Conservation (phyloP, 768 basidiomycete genomes). For the Gymnopilus junonius region DNA sequence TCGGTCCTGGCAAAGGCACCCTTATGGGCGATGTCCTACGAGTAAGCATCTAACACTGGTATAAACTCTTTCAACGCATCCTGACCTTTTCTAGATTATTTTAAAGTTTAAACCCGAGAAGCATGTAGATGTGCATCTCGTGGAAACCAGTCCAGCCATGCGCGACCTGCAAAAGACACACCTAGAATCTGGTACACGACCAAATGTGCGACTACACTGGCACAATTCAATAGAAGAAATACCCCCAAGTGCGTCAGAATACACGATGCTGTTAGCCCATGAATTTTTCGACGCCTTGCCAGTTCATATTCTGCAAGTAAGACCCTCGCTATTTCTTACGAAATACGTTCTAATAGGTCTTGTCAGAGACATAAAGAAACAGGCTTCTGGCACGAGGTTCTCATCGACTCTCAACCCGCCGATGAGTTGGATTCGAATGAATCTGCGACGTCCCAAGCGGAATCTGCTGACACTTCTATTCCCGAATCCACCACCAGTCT, state of each 20-base stretch:
- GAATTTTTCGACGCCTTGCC: constrained; percentile 99
- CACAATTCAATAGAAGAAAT: constrained; percentile 76
- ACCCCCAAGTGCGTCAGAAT: constrained; percentile 48
- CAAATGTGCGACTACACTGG: constrained; percentile 61
- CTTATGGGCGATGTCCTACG: constrained; percentile 88
- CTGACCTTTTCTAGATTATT: constrained; percentile 46
- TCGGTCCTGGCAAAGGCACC: constrained; percentile 94
- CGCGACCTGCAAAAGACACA: constrained; percentile 62
- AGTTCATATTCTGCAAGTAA: constrained; percentile 85
- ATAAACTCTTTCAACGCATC: not conserved
- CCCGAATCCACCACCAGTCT: constrained; percentile 28
- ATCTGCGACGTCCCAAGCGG: not conserved
- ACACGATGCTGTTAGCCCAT: constrained; percentile 90
- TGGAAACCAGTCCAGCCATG: constrained; percentile 81
- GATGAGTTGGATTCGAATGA: constrained; percentile 8
- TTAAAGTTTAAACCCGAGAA: constrained; percentile 46
- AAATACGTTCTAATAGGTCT: not conserved
- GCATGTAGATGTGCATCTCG: constrained; percentile 65
- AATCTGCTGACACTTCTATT: not conserved
- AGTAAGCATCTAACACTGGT: constrained; percentile 46
- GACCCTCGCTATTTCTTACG: constrained; percentile 14
- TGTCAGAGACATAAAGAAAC: constrained; percentile 65
- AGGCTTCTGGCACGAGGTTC: constrained; percentile 84
- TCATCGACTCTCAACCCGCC: constrained; percentile 56
- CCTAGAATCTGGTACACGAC: constrained; percentile 40